Evolutionary conservation across 306 rosid species (phyloP), one percentile per base, ranked within the genome.

Genomic region (Vigna angularis): DNA sequence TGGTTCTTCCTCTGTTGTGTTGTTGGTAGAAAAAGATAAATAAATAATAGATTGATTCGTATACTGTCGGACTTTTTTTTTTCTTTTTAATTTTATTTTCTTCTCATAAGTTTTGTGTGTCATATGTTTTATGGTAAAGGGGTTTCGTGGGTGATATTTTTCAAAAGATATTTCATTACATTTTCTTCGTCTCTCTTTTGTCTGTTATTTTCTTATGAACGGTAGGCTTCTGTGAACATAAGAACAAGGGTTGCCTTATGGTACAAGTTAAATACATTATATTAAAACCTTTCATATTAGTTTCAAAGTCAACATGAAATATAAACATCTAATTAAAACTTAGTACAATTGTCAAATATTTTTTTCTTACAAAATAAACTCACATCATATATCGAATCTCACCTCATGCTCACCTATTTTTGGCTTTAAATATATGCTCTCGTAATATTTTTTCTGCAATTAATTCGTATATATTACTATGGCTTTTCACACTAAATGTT

Each of bases 111-210:
- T 48, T 68, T 57, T 30, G 7, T 18, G 32, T 45, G n/a, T 57
- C 7, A 28, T 79, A 38, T 49, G 26, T 49, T 58, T 75, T 28
- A 40, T 40, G 51, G 72, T 62, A 70, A 78, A 75, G 84, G 22
- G 80, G 82, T 81, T 26, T 70, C 88, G 81, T 78, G 80, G 42
- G 49, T 81, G 74, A 74, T 45, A 64, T 70, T 87, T 75, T 84
- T 84, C 86, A 81, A 84, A 79, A 20, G 14, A 55, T 13, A 20
- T 55, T 72, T 62, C 15, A 38, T 52, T 76, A 80, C 24, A 42
- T 72, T 72, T 65, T 34, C 30, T 45, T 76, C 69, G 6, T 75
- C 15, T 36, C 17, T 11, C 26, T 58, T 22, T 67, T 22, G 14
- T 72, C 20, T 55, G 17, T 7, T 48, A 11, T 6, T 17, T 36